Conservation (phyloP, 768 basidiomycete genomes). For the Fistulinella prunicolor region DNA sequence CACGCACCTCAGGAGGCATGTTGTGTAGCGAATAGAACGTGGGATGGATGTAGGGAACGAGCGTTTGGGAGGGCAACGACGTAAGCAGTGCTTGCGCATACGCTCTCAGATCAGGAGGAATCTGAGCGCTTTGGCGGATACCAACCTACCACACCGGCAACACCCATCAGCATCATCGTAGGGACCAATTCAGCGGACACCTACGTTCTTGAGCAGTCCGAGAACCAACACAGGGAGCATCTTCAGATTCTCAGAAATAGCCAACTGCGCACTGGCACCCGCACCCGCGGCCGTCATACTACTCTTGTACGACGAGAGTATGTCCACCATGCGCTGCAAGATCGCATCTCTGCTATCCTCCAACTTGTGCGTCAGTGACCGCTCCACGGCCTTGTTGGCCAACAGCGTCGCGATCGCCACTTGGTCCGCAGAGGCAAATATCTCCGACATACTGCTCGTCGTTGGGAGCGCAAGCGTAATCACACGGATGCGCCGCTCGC, state of each 20-base stretch:
- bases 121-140: slow-evolving; percentile 92
- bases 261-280: slow-evolving; percentile 91
- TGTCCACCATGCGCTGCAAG: slow-evolving; percentile 79
- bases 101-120: slow-evolving; percentile 93
- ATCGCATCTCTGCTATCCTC: slow-evolving; percentile 89
- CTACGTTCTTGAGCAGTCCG: slow-evolving; percentile 90
- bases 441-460: slow-evolving; percentile 81
- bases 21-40: slow-evolving; percentile 94
- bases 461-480: slow-evolving; percentile 86
- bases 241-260: slow-evolving; percentile 91
- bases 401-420: slow-evolving; percentile 80
- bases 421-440: slow-evolving; percentile 90
- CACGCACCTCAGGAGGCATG: slow-evolving; percentile 84
- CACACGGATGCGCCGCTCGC: slow-evolving; percentile 89
- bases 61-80: slow-evolving; percentile 84
- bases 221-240: slow-evolving; percentile 89
- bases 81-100: slow-evolving; percentile 93
- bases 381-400: slow-evolving; percentile 92
- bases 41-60: slow-evolving; percentile 94
- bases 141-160: slow-evolving; percentile 59
- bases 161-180: neutral
- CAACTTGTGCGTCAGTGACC: slow-evolving; percentile 77
- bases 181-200: neutral
- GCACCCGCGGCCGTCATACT: slow-evolving; percentile 94
- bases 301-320: slow-evolving; percentile 86